Evolutionary conservation across 2,329 filamentous ascomycete genomes (phyloP).

Genomic region (Beauveria sp.): DNA sequence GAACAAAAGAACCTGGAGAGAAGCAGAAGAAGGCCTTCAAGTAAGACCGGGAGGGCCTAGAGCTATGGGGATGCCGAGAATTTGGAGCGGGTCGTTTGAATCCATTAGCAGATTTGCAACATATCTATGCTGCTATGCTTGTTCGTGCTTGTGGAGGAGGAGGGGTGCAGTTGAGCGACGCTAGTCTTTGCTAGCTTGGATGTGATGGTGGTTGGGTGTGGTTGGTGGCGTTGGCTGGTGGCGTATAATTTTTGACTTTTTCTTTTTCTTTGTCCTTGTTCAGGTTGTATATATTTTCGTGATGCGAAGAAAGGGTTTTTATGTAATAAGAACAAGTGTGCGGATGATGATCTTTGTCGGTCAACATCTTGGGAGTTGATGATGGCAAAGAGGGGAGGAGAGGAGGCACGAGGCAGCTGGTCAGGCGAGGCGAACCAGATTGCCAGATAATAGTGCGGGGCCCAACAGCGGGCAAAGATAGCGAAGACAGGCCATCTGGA

Average conservation of each 20-base stretch:
- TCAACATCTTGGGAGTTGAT: not conserved
- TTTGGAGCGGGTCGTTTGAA: not conserved
- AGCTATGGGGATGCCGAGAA: conserved; percentile 4
- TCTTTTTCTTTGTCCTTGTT: not conserved
- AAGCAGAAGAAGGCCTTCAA: not conserved
- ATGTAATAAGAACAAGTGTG: not conserved
- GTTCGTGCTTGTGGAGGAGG: conserved; percentile 1
- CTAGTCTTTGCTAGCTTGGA: not conserved
- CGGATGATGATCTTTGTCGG: not conserved
- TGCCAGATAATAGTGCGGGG: not conserved
- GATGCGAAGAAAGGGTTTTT: not conserved
- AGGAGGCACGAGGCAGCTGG: not conserved
- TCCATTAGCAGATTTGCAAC: conserved; percentile 1
- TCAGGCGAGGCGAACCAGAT: not conserved
- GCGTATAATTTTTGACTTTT: not conserved
- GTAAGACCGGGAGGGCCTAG: not conserved
- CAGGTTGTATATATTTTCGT: not conserved
- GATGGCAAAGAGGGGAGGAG: not conserved
- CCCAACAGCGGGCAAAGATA: not conserved
- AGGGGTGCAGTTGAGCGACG: not conserved
- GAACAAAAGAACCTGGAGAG: conserved; percentile 15
- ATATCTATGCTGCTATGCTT: not conserved
- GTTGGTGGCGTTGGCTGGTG: not conserved
- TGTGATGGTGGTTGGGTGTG: not conserved
- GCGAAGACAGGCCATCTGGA: not conserved